phyloP scores from a whole-genome alignment of 495 filamentous ascomycete genomes.

The Talaromyces trachyspermus region DNA sequence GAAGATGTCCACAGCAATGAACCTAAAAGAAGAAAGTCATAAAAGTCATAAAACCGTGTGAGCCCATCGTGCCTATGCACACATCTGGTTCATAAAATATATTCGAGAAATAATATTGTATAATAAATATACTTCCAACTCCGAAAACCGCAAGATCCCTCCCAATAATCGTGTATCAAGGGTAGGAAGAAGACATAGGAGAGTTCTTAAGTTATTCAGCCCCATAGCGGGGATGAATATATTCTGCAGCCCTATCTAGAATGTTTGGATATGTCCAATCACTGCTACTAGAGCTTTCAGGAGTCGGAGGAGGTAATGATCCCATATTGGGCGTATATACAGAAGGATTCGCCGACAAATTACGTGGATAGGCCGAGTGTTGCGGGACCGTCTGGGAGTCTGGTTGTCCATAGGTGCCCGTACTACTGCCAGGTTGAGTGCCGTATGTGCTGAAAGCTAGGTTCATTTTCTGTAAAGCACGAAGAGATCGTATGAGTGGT shows the following conservation, averaged over 20 bases:
- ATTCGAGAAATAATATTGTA: too few relatives aligned
- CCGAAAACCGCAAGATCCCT: neutral
- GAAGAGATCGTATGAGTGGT: constrained; percentile 38
- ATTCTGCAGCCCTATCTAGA: constrained; percentile 39
- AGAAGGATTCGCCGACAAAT: constrained; percentile 4
- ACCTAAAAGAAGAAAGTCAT: too few relatives aligned
- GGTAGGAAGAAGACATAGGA: neutral
- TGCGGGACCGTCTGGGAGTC: neutral
- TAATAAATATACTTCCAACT: neutral
- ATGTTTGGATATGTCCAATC: constrained; percentile 42
- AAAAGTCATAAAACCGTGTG: too few relatives aligned
- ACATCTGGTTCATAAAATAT: too few relatives aligned
- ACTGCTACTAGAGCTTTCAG: constrained; percentile 40
- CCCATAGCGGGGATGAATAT: constrained; percentile 44
- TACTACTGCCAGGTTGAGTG: neutral
- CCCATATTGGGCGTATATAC: constrained; percentile 29
- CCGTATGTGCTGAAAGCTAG: constrained; percentile 27
- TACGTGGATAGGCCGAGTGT: neutral
- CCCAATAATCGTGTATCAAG: neutral
- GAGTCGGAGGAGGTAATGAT: constrained; percentile 39
- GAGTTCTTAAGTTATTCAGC: constrained; percentile 17
- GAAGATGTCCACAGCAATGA: too few relatives aligned
- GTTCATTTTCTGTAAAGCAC: constrained; percentile 39
- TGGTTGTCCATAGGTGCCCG: neutral
- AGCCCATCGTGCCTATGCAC: too few relatives aligned